Evolutionary conservation across 1,284 basidiomycete species (phyloP).

Genomic region (Porogramme epimiltina): DNA sequence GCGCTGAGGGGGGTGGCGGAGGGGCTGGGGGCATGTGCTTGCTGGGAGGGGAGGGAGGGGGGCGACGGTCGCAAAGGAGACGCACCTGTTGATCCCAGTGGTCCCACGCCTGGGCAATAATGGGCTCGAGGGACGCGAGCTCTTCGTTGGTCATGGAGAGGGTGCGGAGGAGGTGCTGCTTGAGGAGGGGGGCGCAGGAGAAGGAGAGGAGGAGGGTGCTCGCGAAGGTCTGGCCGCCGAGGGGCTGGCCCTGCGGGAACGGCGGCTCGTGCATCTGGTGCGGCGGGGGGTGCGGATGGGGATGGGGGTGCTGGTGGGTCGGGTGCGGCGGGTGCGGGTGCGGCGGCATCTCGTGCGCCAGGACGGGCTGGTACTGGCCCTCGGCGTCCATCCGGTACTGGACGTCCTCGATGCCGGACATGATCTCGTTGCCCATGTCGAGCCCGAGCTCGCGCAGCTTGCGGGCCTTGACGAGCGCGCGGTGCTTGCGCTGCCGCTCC

Average conservation of each 20-base stretch:
- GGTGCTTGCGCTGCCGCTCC: constrained; percentile 78
- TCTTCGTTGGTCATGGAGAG: constrained; percentile 77
- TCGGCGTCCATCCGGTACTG: constrained; percentile 61
- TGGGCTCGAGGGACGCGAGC: constrained; percentile 71
- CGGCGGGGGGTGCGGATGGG: constrained; percentile 13
- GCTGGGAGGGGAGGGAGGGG: background rate
- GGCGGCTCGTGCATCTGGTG: constrained; percentile 36
- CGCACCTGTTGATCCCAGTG: constrained; percentile 78
- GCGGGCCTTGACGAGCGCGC: constrained; percentile 70
- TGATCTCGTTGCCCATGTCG: constrained; percentile 71
- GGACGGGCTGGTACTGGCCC: constrained; percentile 56
- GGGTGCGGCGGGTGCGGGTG: constrained; percentile 30
- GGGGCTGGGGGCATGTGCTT: background rate
- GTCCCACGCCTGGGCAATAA: constrained; percentile 81
- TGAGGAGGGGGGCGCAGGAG: constrained; percentile 69
- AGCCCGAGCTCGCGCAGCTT: constrained; percentile 77
- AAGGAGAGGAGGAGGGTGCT: constrained; percentile 71
- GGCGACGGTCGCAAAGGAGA: too few species aligned
- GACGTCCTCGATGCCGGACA: constrained; percentile 60
- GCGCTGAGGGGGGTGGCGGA: too few species aligned
- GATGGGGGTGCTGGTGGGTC: too few species aligned
- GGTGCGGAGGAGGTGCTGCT: constrained; percentile 70
- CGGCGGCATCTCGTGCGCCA: constrained; percentile 50
- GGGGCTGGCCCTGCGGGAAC: constrained; percentile 38
- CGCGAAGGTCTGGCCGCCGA: constrained; percentile 71